phyloP scores from a whole-genome alignment of 2,329 filamentous ascomycete species.

The Aspergillus sojae region DNA sequence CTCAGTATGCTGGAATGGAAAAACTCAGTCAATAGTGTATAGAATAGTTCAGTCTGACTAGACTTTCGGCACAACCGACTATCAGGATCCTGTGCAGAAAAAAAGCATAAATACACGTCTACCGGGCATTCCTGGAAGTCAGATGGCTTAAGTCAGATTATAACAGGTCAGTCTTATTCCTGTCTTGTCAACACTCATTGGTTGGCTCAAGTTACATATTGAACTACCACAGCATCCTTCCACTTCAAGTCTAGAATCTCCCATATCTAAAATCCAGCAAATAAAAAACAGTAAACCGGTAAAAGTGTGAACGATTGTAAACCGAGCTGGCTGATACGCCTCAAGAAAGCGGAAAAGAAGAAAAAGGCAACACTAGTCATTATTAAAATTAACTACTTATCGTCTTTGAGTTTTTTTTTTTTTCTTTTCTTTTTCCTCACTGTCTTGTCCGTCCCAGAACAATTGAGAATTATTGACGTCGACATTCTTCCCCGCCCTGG shows the following conservation, averaged over 20 bases:
- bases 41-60: background rate
- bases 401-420: background rate
- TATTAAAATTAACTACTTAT: background rate
- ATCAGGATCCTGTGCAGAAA: background rate
- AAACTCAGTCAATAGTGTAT: background rate
- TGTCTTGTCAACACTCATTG: background rate
- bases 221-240: conserved; percentile 1
- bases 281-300: background rate
- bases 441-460: background rate
- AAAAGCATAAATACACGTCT: conserved; percentile 2
- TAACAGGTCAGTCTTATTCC: background rate
- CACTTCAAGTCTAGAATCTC: conserved; percentile 1
- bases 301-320: background rate
- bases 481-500: conserved; percentile 8
- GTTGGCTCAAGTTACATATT: background rate
- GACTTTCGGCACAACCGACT: conserved; percentile 1
- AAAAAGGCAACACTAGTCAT: background rate
- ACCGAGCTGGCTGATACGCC: background rate
- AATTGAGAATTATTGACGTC: conserved; percentile 16
- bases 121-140: background rate
- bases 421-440: background rate
- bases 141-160: background rate
- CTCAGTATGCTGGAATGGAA: no score
- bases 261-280: background rate
- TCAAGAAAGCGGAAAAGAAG: background rate